These are phyloP conservation scores for Mycocentrospora acerina DNA, from an alignment of 2,329 filamentous ascomycete species.

Conservation along the genomic window DNA sequence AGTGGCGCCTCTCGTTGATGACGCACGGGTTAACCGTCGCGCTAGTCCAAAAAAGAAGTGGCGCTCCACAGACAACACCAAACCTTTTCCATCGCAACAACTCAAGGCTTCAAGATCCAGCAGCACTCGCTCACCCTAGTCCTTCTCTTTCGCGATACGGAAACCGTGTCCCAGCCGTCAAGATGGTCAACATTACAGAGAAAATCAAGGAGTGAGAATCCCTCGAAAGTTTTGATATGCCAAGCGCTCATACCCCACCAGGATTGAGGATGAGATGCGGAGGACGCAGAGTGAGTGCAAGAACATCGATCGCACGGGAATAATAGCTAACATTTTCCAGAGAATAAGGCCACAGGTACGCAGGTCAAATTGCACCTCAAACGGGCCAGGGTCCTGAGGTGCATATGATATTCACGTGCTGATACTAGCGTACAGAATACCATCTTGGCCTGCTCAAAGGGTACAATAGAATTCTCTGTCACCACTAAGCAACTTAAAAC, in stretches of 20 bases:
- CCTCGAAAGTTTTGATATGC: conserved; percentile 27
- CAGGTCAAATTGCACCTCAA: neutral
- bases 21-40: conserved; percentile 29
- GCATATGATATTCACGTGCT: conserved; percentile 34
- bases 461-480: conserved; percentile 48
- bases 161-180: conserved; percentile 23
- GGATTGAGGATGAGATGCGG: conserved; percentile 99
- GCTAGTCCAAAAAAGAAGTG: conserved; percentile 21
- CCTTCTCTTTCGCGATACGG: conserved; percentile 2
- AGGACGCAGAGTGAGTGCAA: conserved; percentile 83
- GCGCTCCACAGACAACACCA: conserved; percentile 41
- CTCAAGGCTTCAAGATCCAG: conserved; percentile 4
- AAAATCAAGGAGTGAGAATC: conserved; percentile 94
- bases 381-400: conserved; percentile 2
- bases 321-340: conserved; percentile 54
- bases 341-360: conserved; percentile 98
- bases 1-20: conserved; percentile 13
- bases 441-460: conserved; percentile 97
- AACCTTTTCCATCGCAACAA: conserved; percentile 35
- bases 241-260: conserved; percentile 48
- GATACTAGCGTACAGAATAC: conserved; percentile 68
- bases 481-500: conserved; percentile 11
- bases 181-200: conserved; percentile 99
- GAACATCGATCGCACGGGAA: neutral
- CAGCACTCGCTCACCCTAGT: conserved; percentile 6